phyloP scores from a whole-genome alignment of 2,329 filamentous ascomycete genomes.

The Hypoxylon sp. region DNA sequence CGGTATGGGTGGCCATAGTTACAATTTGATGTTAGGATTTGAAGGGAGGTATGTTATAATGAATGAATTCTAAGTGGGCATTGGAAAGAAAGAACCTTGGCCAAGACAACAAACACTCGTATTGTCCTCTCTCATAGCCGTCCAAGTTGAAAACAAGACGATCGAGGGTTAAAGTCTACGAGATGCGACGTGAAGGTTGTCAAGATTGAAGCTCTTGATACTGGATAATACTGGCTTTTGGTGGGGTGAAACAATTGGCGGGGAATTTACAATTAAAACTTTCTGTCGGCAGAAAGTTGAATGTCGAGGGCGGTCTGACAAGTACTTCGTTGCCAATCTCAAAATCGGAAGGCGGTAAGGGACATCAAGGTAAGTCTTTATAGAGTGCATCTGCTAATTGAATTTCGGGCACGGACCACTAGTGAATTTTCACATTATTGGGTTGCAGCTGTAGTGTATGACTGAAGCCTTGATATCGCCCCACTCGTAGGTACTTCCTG shows the following conservation, averaged over 20 bases:
- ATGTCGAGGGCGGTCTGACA: constrained; percentile 22
- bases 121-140: neutral
- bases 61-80: constrained; percentile 5
- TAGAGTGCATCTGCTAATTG: neutral
- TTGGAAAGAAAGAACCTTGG: neutral
- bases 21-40: neutral
- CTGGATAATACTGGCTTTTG: neutral
- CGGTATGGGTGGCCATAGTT: constrained; percentile 55
- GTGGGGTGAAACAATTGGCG: constrained; percentile 19
- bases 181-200: neutral
- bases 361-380: neutral
- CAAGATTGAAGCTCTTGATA: neutral
- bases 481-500: neutral
- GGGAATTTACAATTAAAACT: constrained; percentile 14
- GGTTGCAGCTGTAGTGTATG: no score
- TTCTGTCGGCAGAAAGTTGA: constrained; percentile 43
- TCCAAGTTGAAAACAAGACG: neutral
- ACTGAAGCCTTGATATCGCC: neutral
- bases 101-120: neutral
- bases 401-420: no score
- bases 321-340: neutral
- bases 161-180: neutral
- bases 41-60: neutral
- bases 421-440: no score
- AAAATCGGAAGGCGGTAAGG: constrained; percentile 27